Conservation (phyloP, 257 asterid species). For the Henckelia pumila region DNA sequence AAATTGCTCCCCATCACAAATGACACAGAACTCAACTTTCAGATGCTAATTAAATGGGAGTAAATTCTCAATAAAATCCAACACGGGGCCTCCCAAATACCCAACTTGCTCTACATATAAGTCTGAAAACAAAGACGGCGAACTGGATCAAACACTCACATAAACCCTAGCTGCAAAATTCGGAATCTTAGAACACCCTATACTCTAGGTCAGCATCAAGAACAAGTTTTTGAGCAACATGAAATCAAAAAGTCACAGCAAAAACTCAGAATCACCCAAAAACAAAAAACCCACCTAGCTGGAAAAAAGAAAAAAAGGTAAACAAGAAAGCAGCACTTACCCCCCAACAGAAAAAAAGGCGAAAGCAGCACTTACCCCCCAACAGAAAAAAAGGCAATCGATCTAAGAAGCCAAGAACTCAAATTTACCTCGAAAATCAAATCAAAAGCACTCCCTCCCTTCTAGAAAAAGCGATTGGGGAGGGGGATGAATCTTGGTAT, state of each 20-base stretch:
- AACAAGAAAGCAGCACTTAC: neutral
- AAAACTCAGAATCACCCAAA: neutral
- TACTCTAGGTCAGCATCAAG: constrained; percentile 16
- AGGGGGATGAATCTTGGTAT: neutral
- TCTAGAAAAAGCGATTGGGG: too few relatives aligned
- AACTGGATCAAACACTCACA: neutral
- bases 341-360: neutral
- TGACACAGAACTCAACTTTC: constrained; percentile 18
- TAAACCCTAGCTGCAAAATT: constrained; percentile 1
- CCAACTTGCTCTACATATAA: neutral
- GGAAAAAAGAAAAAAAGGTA: neutral
- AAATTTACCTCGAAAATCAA: constrained; percentile 3
- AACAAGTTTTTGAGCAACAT: constrained; percentile 23
- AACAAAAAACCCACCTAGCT: neutral
- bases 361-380: neutral
- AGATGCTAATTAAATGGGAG: constrained; percentile 1
- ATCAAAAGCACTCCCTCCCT: constrained; percentile 11
- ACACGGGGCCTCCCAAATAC: constrained; percentile 7
- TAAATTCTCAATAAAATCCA: neutral
- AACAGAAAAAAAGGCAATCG: neutral
- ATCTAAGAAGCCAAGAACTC: constrained; percentile 3
- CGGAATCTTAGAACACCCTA: neutral
- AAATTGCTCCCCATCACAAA: constrained; percentile 57
- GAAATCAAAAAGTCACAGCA: constrained; percentile 17
- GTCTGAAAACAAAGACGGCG: neutral